Base-by-base conservation (phyloP, 179 eudicot genomes). In the Beta lomatogona region DNA sequence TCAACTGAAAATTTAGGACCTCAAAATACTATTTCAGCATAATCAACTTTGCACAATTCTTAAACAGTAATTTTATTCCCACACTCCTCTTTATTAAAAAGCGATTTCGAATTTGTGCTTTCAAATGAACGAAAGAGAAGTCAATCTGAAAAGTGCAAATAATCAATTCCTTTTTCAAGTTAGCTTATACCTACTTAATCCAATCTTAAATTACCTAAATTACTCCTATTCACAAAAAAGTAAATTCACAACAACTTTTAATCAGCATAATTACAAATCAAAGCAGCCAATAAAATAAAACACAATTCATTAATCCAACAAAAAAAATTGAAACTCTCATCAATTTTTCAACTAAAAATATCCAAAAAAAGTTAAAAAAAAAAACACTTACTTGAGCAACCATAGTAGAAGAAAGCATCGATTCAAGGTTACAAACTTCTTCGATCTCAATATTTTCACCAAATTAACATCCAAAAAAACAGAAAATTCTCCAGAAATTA, bases 381-480 rank as follows among this genome's bases (percentile, higher is more conserved):
- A 28, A 73, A 55, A 75, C 18, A 75, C 77, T 75, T 11, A 75
- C 77, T 57, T 75, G 77, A 57, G 66, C 48, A 18, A 12, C 77
- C 77, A 75, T 75, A 31, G 65, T 31, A 75, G 66, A 75, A 9
- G 52, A 31, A 75, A 18, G 12, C 77, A 75, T 36, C 28, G 77
- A 75, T 25, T 73, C 64, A 28, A 74, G 3, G 55, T 11, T 15
- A 13, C 19, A 28, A 28, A 25, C 1, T 6, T 54, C 48, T 73
- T 73, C 46, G 77, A 55, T 73, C 77, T 73, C 59, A 22, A 53
- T 2, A 52, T 9, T 52, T 9, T 11, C 55, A 8, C 22, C 11
- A 3, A 71, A 22, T 54, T 6, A 70, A 21, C 73, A 46, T 44
- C 18, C 9, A 11, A 71, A 71, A 7, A 19, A 16, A 69, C 28